These are phyloP conservation scores for Aspergillus leporis DNA, from an alignment of 495 filamentous ascomycete species.

Conservation along the genomic window DNA sequence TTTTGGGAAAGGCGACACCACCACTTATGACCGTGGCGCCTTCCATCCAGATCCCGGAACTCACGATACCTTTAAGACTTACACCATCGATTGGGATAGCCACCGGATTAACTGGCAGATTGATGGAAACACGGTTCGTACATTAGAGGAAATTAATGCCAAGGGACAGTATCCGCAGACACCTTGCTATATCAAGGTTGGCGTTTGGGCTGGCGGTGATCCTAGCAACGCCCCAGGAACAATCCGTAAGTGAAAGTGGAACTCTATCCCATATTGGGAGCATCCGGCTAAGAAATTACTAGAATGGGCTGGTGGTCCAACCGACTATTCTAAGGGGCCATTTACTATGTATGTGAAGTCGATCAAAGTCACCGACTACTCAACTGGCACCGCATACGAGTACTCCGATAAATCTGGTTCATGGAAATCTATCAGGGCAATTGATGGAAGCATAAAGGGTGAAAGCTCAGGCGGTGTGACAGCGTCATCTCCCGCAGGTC, in stretches of 20 bases:
- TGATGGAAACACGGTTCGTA: constrained; percentile 67
- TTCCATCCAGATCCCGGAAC: constrained; percentile 53
- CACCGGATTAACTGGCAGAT: constrained; percentile 71
- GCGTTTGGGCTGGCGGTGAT: constrained; percentile 87
- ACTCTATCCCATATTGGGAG: not conserved
- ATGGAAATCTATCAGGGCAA: constrained; percentile 76
- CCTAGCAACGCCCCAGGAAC: constrained; percentile 61
- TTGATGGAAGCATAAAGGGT: constrained; percentile 67
- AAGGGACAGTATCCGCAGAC: constrained; percentile 78
- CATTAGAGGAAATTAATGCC: constrained; percentile 62
- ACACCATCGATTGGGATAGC: constrained; percentile 80
- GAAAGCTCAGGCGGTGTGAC: constrained; percentile 23
- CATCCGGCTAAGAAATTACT: constrained; percentile 15
- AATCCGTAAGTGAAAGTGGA: constrained; percentile 53
- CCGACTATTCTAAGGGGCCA: constrained; percentile 76
- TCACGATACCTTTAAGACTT: constrained; percentile 72
- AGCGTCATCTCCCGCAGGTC: not conserved
- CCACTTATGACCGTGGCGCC: constrained; percentile 61
- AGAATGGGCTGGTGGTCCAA: constrained; percentile 84
- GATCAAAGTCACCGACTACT: constrained; percentile 82
- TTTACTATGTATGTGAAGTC: constrained; percentile 83
- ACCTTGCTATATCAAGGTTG: constrained; percentile 79
- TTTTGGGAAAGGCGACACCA: constrained; percentile 80
- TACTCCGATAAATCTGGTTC: constrained; percentile 76
- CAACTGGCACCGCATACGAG: constrained; percentile 76